A percentile compares a stretch with the other conserved stretches of the same genome.
Conservation (phyloP, 257 asterid species). For the Solanum rostratum region DNA sequence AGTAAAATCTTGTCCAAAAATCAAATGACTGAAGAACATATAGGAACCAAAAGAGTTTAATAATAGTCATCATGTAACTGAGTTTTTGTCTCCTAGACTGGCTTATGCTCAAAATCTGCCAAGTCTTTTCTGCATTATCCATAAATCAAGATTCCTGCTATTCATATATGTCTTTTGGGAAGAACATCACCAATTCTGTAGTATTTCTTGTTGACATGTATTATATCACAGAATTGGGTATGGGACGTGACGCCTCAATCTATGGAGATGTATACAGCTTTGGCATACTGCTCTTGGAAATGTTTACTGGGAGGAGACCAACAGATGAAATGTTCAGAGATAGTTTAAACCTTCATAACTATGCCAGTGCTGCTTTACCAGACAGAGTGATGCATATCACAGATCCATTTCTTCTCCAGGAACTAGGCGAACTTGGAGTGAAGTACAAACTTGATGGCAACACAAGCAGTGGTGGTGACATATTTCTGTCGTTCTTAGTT, state of each 20-base stretch:
- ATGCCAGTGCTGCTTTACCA: not conserved
- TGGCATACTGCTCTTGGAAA: slow-evolving; percentile 4
- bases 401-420: slow-evolving; percentile 1
- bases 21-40: not conserved
- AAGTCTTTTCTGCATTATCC: not conserved
- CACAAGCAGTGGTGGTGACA: not conserved
- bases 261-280: slow-evolving; percentile 10
- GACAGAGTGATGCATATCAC: not conserved
- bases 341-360: slow-evolving; percentile 4
- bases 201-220: not conserved
- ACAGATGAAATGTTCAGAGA: slow-evolving; percentile 14
- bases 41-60: not conserved
- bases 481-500: not conserved
- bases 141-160: not conserved
- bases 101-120: not conserved
- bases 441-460: not conserved
- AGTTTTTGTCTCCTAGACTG: not conserved
- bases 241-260: slow-evolving; percentile 8
- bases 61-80: not conserved
- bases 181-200: not conserved
- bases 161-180: not conserved
- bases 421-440: not conserved
- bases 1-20: not conserved
- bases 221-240: slow-evolving; percentile 8
- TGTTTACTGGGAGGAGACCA: slow-evolving; percentile 9